Percentiles rank a stretch among this genome's conserved stretches.
phyloP scores from a whole-genome alignment of 2,329 filamentous ascomycete genomes.

The Fusarium sp. region DNA sequence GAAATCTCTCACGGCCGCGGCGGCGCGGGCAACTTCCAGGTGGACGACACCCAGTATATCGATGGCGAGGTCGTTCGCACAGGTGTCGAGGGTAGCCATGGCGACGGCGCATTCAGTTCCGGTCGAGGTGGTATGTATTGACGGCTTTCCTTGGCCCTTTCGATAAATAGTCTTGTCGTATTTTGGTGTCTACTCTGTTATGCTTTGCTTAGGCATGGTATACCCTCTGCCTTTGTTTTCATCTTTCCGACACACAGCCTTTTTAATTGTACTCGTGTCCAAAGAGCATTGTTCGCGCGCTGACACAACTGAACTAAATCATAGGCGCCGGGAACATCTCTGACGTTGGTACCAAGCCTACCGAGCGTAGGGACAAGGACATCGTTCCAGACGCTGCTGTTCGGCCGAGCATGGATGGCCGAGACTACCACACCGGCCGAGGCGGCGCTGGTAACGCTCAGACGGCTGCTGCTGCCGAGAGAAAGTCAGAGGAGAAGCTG shows the following conservation, averaged over 20 bases:
- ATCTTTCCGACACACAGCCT: not conserved
- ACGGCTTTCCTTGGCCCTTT: not conserved
- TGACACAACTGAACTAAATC: constrained; percentile 10
- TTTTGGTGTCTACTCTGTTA: constrained; percentile 1
- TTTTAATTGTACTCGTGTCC: not conserved
- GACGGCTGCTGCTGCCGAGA: constrained; percentile 49
- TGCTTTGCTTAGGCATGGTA: not conserved
- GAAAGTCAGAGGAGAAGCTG: constrained; percentile 44
- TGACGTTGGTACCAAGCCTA: constrained; percentile 53
- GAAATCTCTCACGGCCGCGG: constrained; percentile 69
- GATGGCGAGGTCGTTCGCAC: constrained; percentile 68
- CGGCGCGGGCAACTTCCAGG: constrained; percentile 67
- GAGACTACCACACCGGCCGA: constrained; percentile 65
- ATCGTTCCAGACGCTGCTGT: constrained; percentile 61
- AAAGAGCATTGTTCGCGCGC: not conserved
- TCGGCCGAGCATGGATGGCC: constrained; percentile 56
- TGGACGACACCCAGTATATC: constrained; percentile 65
- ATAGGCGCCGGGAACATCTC: constrained; percentile 66
- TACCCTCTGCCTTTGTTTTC: not conserved
- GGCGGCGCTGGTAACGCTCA: constrained; percentile 66
- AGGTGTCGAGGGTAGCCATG: constrained; percentile 62
- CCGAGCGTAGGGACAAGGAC: constrained; percentile 59
- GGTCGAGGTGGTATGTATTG: constrained; percentile 63
- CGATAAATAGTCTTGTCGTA: not conserved
- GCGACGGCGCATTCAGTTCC: constrained; percentile 65